Evolutionary conservation across 352 stramenopile genomes (phyloP).

Genomic region (Pythium catenulatum): DNA sequence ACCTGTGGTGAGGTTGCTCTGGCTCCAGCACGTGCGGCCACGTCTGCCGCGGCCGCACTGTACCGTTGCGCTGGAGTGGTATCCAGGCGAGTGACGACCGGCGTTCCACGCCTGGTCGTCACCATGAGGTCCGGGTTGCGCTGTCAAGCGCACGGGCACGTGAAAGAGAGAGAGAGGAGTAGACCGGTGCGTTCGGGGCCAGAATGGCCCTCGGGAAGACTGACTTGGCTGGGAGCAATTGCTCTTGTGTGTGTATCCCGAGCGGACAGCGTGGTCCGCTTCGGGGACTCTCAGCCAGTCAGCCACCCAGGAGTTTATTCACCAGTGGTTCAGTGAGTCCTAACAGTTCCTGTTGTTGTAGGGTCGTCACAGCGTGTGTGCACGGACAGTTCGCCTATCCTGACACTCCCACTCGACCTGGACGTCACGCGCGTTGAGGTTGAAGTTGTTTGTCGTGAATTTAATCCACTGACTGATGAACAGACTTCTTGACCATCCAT

Average conservation of each 20-base stretch:
- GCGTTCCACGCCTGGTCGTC: background rate
- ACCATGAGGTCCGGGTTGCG: background rate
- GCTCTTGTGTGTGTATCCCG: background rate
- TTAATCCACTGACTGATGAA: too few species aligned
- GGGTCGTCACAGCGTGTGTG: background rate
- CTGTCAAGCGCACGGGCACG: background rate
- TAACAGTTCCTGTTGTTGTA: background rate
- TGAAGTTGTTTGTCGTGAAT: too few species aligned
- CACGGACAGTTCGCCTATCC: background rate
- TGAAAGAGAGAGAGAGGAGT: background rate
- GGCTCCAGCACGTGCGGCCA: too few species aligned
- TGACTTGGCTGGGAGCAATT: background rate
- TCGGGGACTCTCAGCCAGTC: background rate
- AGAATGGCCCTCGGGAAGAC: background rate
- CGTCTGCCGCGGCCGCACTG: too few species aligned
- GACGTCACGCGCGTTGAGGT: too few species aligned
- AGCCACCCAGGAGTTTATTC: background rate
- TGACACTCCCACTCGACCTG: too few species aligned
- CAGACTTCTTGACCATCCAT: too few species aligned
- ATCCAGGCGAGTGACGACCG: background rate
- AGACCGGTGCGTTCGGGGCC: background rate
- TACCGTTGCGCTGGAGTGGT: background rate
- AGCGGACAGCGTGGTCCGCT: background rate
- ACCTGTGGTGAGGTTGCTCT: background rate
- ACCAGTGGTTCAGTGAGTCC: background rate